Conservation (phyloP, 2,329 filamentous ascomycete species). For the Talaromyces piceae region DNA sequence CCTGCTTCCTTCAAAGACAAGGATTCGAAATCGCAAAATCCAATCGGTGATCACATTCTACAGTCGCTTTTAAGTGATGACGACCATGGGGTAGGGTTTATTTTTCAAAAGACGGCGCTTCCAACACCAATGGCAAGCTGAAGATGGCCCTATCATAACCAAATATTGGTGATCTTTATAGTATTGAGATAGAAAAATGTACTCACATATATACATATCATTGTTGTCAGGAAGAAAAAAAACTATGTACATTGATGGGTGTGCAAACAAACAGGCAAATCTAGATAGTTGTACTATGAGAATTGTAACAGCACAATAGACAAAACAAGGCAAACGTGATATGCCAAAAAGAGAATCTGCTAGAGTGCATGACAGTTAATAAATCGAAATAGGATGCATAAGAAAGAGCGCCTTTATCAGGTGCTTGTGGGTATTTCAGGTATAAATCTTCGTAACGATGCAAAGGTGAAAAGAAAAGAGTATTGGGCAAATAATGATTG, state of each 20-base stretch:
- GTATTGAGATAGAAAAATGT: no score
- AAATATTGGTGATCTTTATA: no score
- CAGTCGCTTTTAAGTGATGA: slow-evolving; percentile 31
- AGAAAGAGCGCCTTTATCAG: not conserved
- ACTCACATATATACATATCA: not conserved
- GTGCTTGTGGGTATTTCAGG: not conserved
- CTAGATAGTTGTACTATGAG: not conserved
- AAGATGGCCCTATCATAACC: no score
- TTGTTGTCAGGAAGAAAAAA: not conserved
- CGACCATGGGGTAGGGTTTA: slow-evolving; percentile 30
- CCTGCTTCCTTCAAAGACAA: slow-evolving; percentile 16
- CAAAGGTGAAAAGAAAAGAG: not conserved
- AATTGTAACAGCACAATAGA: no score
- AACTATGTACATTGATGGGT: not conserved
- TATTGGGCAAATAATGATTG: not conserved
- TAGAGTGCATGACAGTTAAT: not conserved
- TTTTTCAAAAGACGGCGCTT: slow-evolving; percentile 32
- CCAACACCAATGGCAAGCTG: slow-evolving; percentile 1
- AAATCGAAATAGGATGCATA: not conserved
- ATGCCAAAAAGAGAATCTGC: not conserved
- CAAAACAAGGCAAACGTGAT: not conserved
- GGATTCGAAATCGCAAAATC: slow-evolving; percentile 8
- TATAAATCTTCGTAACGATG: not conserved
- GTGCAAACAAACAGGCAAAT: not conserved
- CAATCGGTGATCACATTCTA: slow-evolving; percentile 18